Percentiles rank a stretch among this genome's conserved stretches.
Conservation (phyloP, 2,329 filamentous ascomycete species). For the Colletotrichum limetticola region DNA sequence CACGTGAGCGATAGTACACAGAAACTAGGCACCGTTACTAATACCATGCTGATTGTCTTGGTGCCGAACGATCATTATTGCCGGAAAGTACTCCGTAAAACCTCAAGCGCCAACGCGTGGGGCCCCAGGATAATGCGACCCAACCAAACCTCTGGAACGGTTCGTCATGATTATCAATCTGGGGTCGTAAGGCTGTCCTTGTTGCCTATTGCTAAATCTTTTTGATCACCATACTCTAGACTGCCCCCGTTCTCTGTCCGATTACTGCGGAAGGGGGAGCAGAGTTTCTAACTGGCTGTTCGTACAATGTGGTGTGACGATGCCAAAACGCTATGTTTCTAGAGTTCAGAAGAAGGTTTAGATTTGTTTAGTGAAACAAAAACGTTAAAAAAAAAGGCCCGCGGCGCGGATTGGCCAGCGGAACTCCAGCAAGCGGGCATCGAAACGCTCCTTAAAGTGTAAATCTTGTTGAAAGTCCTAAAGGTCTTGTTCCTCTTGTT, state of each 20-base stretch:
- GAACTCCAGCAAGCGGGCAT: background rate
- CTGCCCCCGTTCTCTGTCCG: background rate
- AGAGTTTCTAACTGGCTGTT: background rate
- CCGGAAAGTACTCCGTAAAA: no score
- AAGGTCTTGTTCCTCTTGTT: background rate
- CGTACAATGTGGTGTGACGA: background rate
- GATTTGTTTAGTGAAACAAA: slow-evolving; percentile 13
- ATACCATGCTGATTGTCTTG: background rate
- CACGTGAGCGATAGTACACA: background rate
- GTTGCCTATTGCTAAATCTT: background rate
- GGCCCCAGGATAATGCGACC: background rate
- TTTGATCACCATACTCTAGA: background rate
- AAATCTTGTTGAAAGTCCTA: background rate
- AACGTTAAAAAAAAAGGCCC: background rate
- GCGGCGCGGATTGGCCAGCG: background rate
- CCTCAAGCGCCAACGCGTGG: background rate
- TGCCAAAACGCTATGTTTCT: background rate
- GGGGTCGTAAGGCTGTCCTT: background rate
- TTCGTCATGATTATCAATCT: background rate
- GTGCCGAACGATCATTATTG: background rate
- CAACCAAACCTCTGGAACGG: background rate
- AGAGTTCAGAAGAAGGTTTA: background rate
- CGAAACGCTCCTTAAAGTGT: background rate
- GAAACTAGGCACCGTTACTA: background rate
- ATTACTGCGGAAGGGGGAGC: background rate